phyloP scores from a whole-genome alignment of 768 basidiomycete genomes.

The Psilocybe sp. region DNA sequence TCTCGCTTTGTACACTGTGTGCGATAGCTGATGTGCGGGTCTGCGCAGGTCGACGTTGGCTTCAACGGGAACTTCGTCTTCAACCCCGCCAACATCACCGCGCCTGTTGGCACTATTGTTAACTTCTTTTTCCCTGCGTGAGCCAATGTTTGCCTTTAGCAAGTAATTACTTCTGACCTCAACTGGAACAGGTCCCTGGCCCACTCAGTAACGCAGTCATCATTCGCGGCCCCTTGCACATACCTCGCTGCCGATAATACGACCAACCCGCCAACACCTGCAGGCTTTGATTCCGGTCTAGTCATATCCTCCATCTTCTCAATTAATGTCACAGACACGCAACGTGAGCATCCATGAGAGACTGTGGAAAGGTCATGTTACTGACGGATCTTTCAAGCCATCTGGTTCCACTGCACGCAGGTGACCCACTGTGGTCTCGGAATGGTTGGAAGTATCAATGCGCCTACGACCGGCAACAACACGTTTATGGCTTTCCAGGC shows the following conservation, averaged over 20 bases:
- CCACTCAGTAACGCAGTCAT: constrained; percentile 58
- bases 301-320: constrained; percentile 35
- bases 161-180: neutral
- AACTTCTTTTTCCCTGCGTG: constrained; percentile 54
- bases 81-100: constrained; percentile 43
- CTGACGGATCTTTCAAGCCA: constrained; percentile 29
- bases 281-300: constrained; percentile 58
- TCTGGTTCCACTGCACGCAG: constrained; percentile 57
- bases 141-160: constrained; percentile 4
- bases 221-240: constrained; percentile 51
- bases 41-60: constrained; percentile 41
- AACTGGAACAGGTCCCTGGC: constrained; percentile 19
- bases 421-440: constrained; percentile 34
- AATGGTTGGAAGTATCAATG: constrained; percentile 15
- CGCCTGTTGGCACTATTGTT: constrained; percentile 46
- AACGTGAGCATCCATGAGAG: constrained; percentile 33
- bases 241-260: constrained; percentile 35
- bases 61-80: constrained; percentile 35
- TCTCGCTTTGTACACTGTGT: neutral
- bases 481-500: constrained; percentile 9
- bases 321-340: constrained; percentile 42
- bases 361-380: neutral
- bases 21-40: neutral
- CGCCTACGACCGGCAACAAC: constrained; percentile 10
- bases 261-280: constrained; percentile 22